Evolutionary conservation across 495 filamentous ascomycete genomes (phyloP).

Genomic region (Talaromyces adpressus): DNA sequence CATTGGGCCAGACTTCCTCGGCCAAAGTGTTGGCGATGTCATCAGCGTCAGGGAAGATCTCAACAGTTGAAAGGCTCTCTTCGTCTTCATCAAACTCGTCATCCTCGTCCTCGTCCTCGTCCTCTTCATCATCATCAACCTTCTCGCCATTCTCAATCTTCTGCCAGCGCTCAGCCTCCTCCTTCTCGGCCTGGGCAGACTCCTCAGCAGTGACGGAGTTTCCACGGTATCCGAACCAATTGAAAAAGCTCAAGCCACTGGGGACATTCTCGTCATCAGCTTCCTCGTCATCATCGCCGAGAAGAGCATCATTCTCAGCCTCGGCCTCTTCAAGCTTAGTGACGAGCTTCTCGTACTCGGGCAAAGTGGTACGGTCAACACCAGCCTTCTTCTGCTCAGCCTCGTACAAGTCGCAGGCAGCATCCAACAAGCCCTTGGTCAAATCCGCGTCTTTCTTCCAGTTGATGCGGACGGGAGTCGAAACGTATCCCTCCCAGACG

Average conservation of each 20-base stretch:
- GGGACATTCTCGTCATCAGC: conserved; percentile 30
- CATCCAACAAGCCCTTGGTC: conserved; percentile 69
- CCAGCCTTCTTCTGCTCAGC: conserved; percentile 46
- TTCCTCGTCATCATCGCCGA: conserved; percentile 38
- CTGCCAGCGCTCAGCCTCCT: conserved; percentile 51
- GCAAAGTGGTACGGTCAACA: conserved; percentile 27
- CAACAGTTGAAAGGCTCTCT: conserved; percentile 49
- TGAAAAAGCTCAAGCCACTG: conserved; percentile 70
- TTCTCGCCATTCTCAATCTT: conserved; percentile 49
- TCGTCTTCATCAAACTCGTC: conserved; percentile 48
- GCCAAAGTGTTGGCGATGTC: conserved; percentile 70
- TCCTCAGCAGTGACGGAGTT: conserved; percentile 61
- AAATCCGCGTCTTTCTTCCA: conserved; percentile 85
- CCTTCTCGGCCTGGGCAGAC: conserved; percentile 47
- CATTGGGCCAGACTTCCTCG: conserved; percentile 82
- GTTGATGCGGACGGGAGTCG: conserved; percentile 75
- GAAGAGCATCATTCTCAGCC: conserved; percentile 11
- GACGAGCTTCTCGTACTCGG: conserved; percentile 44
- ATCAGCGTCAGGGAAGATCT: conserved; percentile 77
- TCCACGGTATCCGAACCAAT: conserved; percentile 74
- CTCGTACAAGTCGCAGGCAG: conserved; percentile 60
- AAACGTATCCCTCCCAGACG: conserved; percentile 62
- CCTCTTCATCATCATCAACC: conserved; percentile 34
- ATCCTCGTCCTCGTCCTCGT: conserved; percentile 42
- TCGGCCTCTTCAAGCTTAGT: conserved; percentile 35